Evolutionary conservation across 2,329 filamentous ascomycete genomes (phyloP).

Genomic region (Cladobotryum mycophilum): DNA sequence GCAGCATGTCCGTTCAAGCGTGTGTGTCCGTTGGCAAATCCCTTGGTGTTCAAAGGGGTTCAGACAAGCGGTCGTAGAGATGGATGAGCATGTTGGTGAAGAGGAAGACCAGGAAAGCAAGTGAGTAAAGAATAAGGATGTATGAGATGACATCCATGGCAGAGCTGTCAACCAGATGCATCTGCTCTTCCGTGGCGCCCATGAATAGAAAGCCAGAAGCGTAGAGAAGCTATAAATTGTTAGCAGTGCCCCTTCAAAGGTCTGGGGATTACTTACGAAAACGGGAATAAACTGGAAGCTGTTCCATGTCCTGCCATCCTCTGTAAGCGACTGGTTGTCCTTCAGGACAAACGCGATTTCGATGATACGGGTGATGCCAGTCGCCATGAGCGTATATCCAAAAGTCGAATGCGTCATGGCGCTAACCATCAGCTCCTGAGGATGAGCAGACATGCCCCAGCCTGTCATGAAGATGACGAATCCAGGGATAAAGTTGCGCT

Average conservation of each 20-base stretch:
- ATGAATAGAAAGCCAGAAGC: slow-evolving; percentile 95
- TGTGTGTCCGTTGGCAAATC: slow-evolving; percentile 30
- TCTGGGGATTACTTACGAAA: slow-evolving; percentile 42
- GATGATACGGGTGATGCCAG: slow-evolving; percentile 75
- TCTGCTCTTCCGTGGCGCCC: slow-evolving; percentile 95
- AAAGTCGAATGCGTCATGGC: slow-evolving; percentile 85
- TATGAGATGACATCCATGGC: slow-evolving; percentile 86
- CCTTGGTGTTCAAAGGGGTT: slow-evolving; percentile 32
- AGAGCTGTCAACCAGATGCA: slow-evolving; percentile 66
- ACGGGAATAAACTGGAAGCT: slow-evolving; percentile 50
- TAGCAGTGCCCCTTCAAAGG: neutral
- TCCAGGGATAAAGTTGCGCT: slow-evolving; percentile 87
- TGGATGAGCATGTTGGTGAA: slow-evolving; percentile 82
- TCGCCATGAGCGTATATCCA: slow-evolving; percentile 91
- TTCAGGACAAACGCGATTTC: slow-evolving; percentile 84
- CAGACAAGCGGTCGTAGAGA: slow-evolving; percentile 64
- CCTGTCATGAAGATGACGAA: slow-evolving; percentile 89
- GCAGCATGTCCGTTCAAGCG: slow-evolving; percentile 27
- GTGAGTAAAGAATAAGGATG: slow-evolving; percentile 82
- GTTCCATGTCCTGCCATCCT: slow-evolving; percentile 63
- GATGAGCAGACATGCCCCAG: slow-evolving; percentile 91
- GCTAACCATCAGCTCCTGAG: slow-evolving; percentile 76
- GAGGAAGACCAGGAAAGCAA: slow-evolving; percentile 86
- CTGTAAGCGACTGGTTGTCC: slow-evolving; percentile 59
- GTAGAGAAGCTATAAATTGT: slow-evolving; percentile 63